Evolutionary conservation across 306 rosid genomes (phyloP).

Genomic region (Inga oerstediana): DNA sequence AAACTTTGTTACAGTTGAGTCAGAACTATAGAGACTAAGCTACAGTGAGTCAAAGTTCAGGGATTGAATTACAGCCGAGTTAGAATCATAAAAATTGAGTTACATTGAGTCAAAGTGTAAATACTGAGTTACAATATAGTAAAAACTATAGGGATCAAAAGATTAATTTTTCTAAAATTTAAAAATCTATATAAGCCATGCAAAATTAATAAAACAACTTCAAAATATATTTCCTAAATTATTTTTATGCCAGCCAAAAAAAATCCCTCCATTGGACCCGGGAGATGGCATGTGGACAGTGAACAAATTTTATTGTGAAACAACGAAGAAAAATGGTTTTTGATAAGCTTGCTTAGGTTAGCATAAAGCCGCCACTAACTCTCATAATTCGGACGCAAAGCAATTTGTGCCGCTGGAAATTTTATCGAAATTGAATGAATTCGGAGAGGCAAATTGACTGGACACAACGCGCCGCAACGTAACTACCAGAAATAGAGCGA

Average conservation of each 20-base stretch:
- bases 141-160: too few species aligned
- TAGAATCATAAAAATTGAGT: too few species aligned
- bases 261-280: neutral
- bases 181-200: neutral
- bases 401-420: neutral
- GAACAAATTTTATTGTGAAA: neutral
- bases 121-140: too few species aligned
- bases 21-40: too few species aligned
- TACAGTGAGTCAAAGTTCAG: too few species aligned
- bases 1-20: too few species aligned
- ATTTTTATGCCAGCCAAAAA: too few species aligned
- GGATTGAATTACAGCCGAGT: too few species aligned
- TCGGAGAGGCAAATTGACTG: neutral
- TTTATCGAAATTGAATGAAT: neutral
- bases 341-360: neutral
- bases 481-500: constrained; percentile 1
- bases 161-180: too few species aligned
- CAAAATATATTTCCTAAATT: too few species aligned
- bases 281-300: neutral
- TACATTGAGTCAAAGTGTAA: too few species aligned
- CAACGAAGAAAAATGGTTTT: neutral
- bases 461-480: neutral
- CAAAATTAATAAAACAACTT: too few species aligned
- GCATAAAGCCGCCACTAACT: neutral
- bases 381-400: neutral